Evolutionary conservation across 805 yeast species (phyloP).

Genomic region (Candida incommunis): DNA sequence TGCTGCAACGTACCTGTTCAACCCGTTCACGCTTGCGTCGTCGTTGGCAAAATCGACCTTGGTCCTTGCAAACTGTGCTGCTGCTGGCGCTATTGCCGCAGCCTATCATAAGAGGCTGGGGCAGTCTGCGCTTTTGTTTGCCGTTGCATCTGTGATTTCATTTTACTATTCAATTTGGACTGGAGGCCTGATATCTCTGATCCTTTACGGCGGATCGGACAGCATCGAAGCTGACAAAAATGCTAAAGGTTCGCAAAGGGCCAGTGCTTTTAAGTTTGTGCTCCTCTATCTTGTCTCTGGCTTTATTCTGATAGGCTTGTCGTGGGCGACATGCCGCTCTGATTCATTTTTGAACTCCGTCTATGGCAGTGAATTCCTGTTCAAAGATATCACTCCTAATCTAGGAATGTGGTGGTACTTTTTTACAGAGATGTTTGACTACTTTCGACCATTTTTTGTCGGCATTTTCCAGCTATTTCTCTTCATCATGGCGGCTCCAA

Average conservation of each 20-base stretch:
- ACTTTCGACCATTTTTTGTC: constrained; percentile 69
- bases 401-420: constrained; percentile 98
- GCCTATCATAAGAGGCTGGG: constrained; percentile 28
- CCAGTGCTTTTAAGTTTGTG: neutral
- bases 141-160: constrained; percentile 51
- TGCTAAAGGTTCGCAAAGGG: neutral
- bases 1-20: constrained; percentile 56
- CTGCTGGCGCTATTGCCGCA: constrained; percentile 34
- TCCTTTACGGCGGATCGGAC: neutral
- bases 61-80: constrained; percentile 42
- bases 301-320: neutral
- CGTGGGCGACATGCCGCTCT: neutral
- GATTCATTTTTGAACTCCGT: constrained; percentile 31
- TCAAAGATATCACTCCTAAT: constrained; percentile 72
- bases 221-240: neutral
- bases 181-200: neutral
- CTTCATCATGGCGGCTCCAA: constrained; percentile 53
- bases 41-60: constrained; percentile 56
- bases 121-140: constrained; percentile 37
- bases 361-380: constrained; percentile 38
- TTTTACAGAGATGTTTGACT: constrained; percentile 88
- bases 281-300: neutral
- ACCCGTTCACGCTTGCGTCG: constrained; percentile 65
- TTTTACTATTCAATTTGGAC: constrained; percentile 28
- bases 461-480: constrained; percentile 72